These are phyloP conservation scores for Wickerhamomyces strasburgensis DNA, from an alignment of 805 yeast species.

Conservation along the genomic window DNA sequence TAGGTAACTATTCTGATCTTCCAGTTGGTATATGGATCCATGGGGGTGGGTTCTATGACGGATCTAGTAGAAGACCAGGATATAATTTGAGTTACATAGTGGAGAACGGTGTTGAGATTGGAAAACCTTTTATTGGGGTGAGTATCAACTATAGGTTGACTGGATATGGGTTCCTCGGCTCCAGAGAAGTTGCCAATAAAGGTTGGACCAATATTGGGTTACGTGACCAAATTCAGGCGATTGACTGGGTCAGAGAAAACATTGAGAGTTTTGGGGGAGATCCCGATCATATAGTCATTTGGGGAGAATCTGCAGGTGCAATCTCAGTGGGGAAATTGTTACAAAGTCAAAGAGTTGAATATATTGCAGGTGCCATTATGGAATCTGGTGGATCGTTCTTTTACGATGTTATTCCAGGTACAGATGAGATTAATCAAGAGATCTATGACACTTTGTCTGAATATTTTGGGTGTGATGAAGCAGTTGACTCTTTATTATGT, in stretches of 20 bases:
- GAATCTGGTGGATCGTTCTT: slow-evolving; percentile 12
- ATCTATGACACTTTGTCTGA: slow-evolving; percentile 7
- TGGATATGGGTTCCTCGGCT: slow-evolving; percentile 31
- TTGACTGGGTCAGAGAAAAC: slow-evolving; percentile 32
- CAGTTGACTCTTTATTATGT: slow-evolving; percentile 9
- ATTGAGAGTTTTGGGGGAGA: slow-evolving; percentile 34
- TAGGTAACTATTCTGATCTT: slow-evolving; percentile 10
- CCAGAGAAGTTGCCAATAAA: slow-evolving; percentile 19
- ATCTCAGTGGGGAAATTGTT: slow-evolving; percentile 14
- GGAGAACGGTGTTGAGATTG: slow-evolving; percentile 15
- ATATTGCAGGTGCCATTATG: slow-evolving; percentile 17
- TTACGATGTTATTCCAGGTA: slow-evolving; percentile 5
- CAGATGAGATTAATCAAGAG: slow-evolving; percentile 1
- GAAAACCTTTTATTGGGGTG: slow-evolving; percentile 28
- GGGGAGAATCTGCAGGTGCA: slow-evolving; percentile 37
- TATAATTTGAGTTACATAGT: slow-evolving; percentile 18
- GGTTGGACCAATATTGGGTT: slow-evolving; percentile 31
- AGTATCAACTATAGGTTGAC: slow-evolving; percentile 34
- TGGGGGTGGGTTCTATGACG: slow-evolving; percentile 32
- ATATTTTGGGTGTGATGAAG: slow-evolving; percentile 11
- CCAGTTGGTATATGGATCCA: slow-evolving; percentile 34
- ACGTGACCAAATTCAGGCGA: slow-evolving; percentile 31
- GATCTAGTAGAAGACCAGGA: slow-evolving; percentile 18
- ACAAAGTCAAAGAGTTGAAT: slow-evolving; percentile 6
- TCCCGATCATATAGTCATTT: slow-evolving; percentile 29